These are phyloP conservation scores for Dichotomocladium elegans DNA, from an alignment of 371 early-diverging fungal genomes.

Conservation along the genomic window DNA sequence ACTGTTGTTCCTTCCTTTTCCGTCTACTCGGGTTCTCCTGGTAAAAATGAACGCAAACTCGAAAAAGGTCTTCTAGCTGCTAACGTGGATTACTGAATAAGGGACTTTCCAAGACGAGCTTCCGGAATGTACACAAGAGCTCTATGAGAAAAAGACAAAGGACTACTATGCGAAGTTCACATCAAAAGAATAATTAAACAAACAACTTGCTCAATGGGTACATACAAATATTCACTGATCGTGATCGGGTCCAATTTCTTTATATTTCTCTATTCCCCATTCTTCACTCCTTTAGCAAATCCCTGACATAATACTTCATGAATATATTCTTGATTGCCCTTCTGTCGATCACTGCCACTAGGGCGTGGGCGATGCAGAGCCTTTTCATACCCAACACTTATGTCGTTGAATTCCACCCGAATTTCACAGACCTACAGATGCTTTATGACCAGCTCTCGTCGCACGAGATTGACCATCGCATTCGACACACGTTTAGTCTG, in stretches of 20 bases:
- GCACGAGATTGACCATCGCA: constrained; percentile 22
- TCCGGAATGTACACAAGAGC: constrained; percentile 82
- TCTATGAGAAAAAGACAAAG: constrained; percentile 69
- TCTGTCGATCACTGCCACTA: too few species aligned
- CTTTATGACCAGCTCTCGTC: constrained; percentile 19
- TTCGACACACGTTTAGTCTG: constrained; percentile 33
- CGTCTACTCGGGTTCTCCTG: constrained; percentile 79
- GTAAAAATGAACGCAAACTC: constrained; percentile 22
- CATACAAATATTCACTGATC: background rate
- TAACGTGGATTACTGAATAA: constrained; percentile 1
- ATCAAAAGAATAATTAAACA: constrained; percentile 41
- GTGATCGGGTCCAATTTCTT: background rate
- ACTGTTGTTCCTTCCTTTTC: constrained; percentile 90
- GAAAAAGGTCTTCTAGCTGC: too few species aligned
- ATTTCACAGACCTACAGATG: background rate
- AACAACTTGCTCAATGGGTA: background rate
- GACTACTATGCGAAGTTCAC: constrained; percentile 77
- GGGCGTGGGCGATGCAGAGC: too few species aligned
- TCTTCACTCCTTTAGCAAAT: background rate
- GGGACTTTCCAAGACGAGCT: constrained; percentile 72
- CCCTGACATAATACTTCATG: too few species aligned
- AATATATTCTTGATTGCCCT: too few species aligned
- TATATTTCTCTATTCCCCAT: background rate
- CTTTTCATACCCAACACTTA: constrained; percentile 22
- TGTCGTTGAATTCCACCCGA: constrained; percentile 28